Conservation (phyloP, 2,329 filamentous ascomycete genomes). For the Colletotrichum aenigma region DNA sequence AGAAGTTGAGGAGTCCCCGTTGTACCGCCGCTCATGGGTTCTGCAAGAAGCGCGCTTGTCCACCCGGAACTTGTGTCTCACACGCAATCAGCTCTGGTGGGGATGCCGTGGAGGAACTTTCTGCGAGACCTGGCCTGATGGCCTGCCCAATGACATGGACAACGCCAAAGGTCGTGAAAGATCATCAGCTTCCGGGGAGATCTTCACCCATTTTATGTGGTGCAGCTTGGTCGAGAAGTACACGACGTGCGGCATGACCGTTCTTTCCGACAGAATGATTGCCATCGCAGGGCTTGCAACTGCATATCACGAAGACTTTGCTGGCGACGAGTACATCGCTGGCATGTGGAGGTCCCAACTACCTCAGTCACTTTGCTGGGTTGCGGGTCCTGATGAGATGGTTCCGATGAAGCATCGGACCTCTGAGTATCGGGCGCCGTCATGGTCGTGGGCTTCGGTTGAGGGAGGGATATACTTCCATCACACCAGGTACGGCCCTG, state of each 20-base stretch:
- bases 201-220: neutral
- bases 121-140: neutral
- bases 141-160: neutral
- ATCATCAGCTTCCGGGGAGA: neutral
- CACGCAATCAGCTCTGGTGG: neutral
- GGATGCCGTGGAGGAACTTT: neutral
- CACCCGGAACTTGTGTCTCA: neutral
- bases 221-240: neutral
- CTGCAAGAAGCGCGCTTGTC: neutral
- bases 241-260: neutral
- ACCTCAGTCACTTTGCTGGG: neutral
- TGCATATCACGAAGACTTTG: neutral
- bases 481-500: neutral
- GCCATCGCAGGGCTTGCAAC: neutral
- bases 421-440: neutral
- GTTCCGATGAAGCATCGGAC: neutral
- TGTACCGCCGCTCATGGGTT: neutral
- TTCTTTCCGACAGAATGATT: neutral
- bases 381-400: neutral
- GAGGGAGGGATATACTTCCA: neutral
- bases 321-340: neutral
- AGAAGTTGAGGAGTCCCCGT: neutral
- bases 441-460: neutral
- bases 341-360: neutral
- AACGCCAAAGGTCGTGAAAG: neutral